A percentile compares a stretch with the other conserved stretches of the same genome.
Evolutionary conservation across 1,284 basidiomycete genomes (phyloP).

Genomic region (Fomitopsis palustris): DNA sequence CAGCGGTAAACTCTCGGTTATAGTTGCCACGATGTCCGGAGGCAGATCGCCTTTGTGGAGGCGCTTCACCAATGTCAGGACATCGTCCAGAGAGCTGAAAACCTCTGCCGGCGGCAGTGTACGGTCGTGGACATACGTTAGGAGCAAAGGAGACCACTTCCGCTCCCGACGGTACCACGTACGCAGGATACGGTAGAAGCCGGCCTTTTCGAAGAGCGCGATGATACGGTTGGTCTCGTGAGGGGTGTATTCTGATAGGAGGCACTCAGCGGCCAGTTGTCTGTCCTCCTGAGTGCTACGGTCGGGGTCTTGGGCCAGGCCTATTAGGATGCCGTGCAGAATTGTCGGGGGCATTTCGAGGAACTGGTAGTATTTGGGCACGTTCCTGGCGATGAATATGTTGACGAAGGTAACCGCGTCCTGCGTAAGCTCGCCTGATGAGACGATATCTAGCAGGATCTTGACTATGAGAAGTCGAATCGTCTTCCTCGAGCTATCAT

Average conservation of each 20-base stretch:
- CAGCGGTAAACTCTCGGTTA: constrained; percentile 57
- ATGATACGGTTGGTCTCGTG: constrained; percentile 71
- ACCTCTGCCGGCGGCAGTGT: constrained; percentile 59
- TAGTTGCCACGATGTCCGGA: constrained; percentile 45
- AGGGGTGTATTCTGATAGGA: constrained; percentile 91
- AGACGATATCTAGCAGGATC: constrained; percentile 79
- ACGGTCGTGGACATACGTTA: constrained; percentile 76
- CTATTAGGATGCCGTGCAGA: constrained; percentile 75
- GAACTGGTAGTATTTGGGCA: constrained; percentile 95
- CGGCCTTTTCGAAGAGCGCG: constrained; percentile 73
- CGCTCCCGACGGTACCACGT: constrained; percentile 74
- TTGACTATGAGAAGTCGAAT: constrained; percentile 84
- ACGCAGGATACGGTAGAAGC: constrained; percentile 89
- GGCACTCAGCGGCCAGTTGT: constrained; percentile 91
- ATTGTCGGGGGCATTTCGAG: constrained; percentile 67
- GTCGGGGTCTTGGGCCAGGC: constrained; percentile 74
- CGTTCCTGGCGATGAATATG: constrained; percentile 95
- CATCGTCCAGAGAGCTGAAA: constrained; percentile 62
- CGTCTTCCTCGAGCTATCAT: constrained; percentile 45
- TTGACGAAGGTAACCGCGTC: constrained; percentile 81
- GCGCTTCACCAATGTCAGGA: constrained; percentile 46
- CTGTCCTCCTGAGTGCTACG: constrained; percentile 84
- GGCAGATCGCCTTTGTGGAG: constrained; percentile 46
- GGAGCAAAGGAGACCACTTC: constrained; percentile 74
- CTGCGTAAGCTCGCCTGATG: constrained; percentile 51